Evolutionary conservation across 2,329 filamentous ascomycete genomes (phyloP).

Genomic region (Ophiostoma angusticollis): DNA sequence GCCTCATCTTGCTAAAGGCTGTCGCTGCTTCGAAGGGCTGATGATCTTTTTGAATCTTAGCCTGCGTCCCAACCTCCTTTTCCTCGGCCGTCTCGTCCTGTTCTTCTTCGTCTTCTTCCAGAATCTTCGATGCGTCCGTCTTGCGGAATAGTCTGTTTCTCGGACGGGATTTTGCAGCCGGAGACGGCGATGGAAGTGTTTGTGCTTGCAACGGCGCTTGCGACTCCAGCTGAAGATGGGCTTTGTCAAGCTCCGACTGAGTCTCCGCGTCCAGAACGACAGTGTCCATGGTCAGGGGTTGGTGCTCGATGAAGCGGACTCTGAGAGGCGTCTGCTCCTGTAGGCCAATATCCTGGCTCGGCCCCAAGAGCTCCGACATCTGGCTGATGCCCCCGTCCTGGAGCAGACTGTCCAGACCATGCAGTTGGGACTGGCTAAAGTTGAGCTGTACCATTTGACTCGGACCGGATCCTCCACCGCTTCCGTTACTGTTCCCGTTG

Average conservation of each 20-base stretch:
- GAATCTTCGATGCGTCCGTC: conserved; percentile 23
- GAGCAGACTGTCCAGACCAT: conserved; percentile 44
- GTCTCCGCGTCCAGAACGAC: conserved; percentile 34
- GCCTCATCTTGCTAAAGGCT: conserved; percentile 23
- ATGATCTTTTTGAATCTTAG: conserved; percentile 22
- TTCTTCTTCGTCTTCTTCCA: conserved; percentile 29
- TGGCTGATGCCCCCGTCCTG: conserved; percentile 41
- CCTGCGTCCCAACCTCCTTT: too few relatives aligned
- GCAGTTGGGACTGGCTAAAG: conserved; percentile 48
- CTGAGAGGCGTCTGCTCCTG: conserved; percentile 59
- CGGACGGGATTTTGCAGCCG: conserved; percentile 35
- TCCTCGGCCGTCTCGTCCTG: conserved; percentile 1
- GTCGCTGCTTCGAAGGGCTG: conserved; percentile 20
- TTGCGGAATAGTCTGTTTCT: conserved; percentile 42
- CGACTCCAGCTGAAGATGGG: too few relatives aligned
- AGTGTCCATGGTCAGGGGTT: conserved; percentile 59
- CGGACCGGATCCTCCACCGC: conserved; percentile 7
- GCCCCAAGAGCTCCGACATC: conserved; percentile 55
- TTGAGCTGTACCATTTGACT: conserved; percentile 37
- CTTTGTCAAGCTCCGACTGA: too few relatives aligned
- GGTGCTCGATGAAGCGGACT: conserved; percentile 50
- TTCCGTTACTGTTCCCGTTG: conserved; percentile 15
- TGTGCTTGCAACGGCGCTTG: background rate
- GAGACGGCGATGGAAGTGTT: background rate
- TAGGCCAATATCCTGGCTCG: conserved; percentile 72